phyloP scores from a whole-genome alignment of 2,329 filamentous ascomycete genomes.

The Venturia effusa region DNA sequence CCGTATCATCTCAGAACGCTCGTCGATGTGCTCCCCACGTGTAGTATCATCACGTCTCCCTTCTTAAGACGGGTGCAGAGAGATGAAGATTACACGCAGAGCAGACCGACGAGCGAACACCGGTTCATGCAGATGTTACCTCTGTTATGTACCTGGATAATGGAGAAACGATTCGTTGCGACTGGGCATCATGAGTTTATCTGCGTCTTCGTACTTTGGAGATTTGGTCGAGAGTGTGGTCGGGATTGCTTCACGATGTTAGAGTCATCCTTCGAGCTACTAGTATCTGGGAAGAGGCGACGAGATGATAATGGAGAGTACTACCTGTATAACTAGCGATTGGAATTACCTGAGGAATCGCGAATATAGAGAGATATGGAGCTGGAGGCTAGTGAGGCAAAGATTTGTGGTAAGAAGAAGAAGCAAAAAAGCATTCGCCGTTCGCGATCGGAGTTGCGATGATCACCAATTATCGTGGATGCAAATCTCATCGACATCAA shows the following conservation, averaged over 20 bases:
- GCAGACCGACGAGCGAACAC: background rate
- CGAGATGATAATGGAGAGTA: background rate
- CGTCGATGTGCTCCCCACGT: background rate
- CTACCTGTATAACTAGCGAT: background rate
- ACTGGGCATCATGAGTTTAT: background rate
- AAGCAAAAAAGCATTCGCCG: background rate
- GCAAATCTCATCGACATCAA: constrained; percentile 2
- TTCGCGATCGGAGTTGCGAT: background rate
- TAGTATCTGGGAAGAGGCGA: background rate
- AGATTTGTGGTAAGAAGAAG: background rate
- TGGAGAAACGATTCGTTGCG: background rate
- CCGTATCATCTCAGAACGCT: constrained; percentile 12
- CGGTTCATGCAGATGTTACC: constrained; percentile 3
- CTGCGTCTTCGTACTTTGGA: background rate
- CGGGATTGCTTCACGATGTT: background rate
- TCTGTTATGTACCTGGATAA: constrained; percentile 5
- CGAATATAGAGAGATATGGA: background rate
- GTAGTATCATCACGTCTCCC: background rate
- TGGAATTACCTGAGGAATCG: background rate
- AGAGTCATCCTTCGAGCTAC: background rate
- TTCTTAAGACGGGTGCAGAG: background rate
- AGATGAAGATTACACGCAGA: background rate
- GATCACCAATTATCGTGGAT: background rate
- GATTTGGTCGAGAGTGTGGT: background rate
- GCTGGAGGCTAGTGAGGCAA: background rate